phyloP scores from a whole-genome alignment of 1,284 basidiomycete species.

The Moniliophthora roreri region DNA sequence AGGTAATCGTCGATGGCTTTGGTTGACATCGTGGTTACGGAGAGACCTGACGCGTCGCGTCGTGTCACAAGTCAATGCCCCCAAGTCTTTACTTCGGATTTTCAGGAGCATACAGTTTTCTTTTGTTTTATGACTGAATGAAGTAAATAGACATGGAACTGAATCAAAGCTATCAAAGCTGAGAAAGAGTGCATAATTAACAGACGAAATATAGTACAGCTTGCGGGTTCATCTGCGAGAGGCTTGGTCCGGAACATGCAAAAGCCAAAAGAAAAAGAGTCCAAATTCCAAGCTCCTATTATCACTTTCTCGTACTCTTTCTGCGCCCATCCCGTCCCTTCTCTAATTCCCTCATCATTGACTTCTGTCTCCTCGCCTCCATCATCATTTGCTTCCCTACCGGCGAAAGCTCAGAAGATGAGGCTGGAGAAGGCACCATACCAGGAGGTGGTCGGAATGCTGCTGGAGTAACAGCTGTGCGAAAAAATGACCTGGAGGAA shows the following conservation, averaged over 20 bases:
- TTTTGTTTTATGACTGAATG: no score
- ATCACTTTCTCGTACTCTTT: background rate
- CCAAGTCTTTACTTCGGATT: background rate
- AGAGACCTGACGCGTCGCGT: background rate
- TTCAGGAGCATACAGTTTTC: no score
- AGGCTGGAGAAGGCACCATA: slow-evolving; percentile 57
- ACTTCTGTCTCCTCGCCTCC: slow-evolving; percentile 39
- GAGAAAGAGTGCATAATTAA: no score
- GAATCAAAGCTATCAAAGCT: no score
- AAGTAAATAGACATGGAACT: no score
- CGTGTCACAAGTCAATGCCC: background rate
- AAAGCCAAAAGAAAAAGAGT: no score
- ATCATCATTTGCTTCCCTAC: slow-evolving; percentile 65
- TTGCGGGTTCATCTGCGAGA: no score
- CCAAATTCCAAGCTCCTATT: no score
- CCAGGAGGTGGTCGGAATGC: slow-evolving; percentile 33
- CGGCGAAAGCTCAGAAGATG: slow-evolving; percentile 71
- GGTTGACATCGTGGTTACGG: slow-evolving; percentile 44
- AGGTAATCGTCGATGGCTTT: slow-evolving; percentile 52
- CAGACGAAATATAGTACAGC: no score
- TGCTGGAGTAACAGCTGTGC: slow-evolving; percentile 33
- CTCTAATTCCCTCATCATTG: slow-evolving; percentile 26
- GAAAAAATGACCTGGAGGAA: slow-evolving; percentile 29
- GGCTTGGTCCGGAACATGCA: no score
- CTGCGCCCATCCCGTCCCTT: slow-evolving; percentile 26